Percentiles rank a stretch among this genome's conserved stretches.
These are phyloP conservation scores for Lentinula lateritia DNA, from an alignment of 768 basidiomycete genomes.

Conservation along the genomic window DNA sequence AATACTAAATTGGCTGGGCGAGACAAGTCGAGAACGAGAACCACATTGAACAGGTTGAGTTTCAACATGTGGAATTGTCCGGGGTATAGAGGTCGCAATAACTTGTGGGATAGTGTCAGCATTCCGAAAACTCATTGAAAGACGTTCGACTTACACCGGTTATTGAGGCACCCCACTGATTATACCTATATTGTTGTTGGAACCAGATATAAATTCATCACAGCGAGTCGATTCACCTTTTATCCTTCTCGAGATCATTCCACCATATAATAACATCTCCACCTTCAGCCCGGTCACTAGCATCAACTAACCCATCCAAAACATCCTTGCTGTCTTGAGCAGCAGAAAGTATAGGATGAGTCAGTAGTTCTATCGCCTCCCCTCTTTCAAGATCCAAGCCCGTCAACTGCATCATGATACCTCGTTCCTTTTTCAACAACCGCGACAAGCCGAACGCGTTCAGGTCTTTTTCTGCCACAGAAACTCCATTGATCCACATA, in stretches of 20 bases:
- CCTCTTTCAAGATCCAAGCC: constrained; percentile 54
- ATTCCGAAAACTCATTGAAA: no score
- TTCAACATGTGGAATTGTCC: constrained; percentile 73
- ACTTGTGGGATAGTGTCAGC: constrained; percentile 27
- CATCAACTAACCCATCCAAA: constrained; percentile 80
- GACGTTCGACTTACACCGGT: constrained; percentile 31
- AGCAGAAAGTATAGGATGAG: constrained; percentile 52
- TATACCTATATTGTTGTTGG: constrained; percentile 33
- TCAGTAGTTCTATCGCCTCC: constrained; percentile 70
- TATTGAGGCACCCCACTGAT: constrained; percentile 45
- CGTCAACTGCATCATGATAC: constrained; percentile 51
- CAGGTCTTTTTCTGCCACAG: constrained; percentile 55
- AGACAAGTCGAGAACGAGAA: constrained; percentile 80
- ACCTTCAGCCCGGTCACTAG: constrained; percentile 80
- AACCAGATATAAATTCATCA: not conserved
- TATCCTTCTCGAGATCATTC: constrained; percentile 89
- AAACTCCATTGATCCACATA: constrained; percentile 80
- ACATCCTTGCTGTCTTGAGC: constrained; percentile 40
- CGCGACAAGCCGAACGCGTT: constrained; percentile 69
- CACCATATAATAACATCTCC: constrained; percentile 75
- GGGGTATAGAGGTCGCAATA: constrained; percentile 74
- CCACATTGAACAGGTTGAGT: constrained; percentile 78
- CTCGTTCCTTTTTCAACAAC: constrained; percentile 69
- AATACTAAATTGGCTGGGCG: constrained; percentile 53
- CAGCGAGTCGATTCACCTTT: constrained; percentile 35